Evolutionary conservation across 306 rosid species (phyloP), one percentile per base, ranked within the genome.

Genomic region (Canavalia ensiformis): DNA sequence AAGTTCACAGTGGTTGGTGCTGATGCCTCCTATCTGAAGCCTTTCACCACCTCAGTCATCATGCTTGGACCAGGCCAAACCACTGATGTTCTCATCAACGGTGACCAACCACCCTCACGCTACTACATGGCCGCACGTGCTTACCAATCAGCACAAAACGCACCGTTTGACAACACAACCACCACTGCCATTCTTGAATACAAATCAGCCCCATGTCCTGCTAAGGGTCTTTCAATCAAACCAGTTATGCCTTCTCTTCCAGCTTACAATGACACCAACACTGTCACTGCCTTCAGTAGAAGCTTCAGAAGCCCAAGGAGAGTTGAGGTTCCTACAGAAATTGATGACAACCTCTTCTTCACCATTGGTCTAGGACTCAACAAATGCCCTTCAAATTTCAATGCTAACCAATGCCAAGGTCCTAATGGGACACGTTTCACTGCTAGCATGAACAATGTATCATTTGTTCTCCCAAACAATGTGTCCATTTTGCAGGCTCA

Each of bases 41-140:
- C 98, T 9, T 95, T 95, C 88, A 91, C 94, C 69, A 93, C 98
- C 74, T 47, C 39, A 0, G 88, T 86, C 55, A 74, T 95, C 54
- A 91, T 95, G 99, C 80, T 95, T 1, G 98, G 98, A 41, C 99
- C 99, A 1, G 99, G 99, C 25, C 99, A 95, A 67, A 95, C 99
- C 87, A 95, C 99, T 8, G 99, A 95, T 60, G 99, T 95, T 5
- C 88, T 95, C 54, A 90, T 95, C 85, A 65, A 68, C 65, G 98
- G 92, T 6, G 82, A 95, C 86, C 97, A 95, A 54, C 91, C 88
- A 0, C 90, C 99, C 0, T 62, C 93, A 6, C 88, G 87, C 4
- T 95, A 93, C 90, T 95, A 95, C 90, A 39, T 89, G n/a, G 99
- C 99, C 0, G 98, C 92, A 10, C 91, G 91, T 3, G 97, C 99